Conservation (phyloP, 1,284 basidiomycete species). For the Moesziomyces sp. region DNA sequence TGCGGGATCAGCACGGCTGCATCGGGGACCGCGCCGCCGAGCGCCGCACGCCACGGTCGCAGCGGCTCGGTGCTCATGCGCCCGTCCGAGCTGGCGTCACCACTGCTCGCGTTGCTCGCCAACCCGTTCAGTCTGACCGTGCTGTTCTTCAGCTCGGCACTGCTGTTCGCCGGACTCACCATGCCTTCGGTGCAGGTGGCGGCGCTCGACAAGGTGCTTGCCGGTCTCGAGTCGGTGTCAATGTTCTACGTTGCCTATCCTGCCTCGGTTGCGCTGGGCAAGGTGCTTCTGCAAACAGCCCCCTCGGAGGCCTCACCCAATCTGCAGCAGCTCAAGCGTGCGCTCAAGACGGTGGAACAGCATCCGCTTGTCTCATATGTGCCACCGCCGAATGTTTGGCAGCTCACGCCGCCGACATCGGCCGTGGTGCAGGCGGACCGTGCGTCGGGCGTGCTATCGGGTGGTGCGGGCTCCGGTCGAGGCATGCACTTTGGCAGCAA, state of each 20-base stretch:
- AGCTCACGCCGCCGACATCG: constrained; percentile 62
- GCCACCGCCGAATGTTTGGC: constrained; percentile 59
- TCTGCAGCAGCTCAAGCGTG: constrained; percentile 47
- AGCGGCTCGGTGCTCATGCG: constrained; percentile 54
- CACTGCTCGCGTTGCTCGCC: constrained; percentile 52
- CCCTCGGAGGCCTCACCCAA: constrained; percentile 29
- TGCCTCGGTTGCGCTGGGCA: constrained; percentile 59
- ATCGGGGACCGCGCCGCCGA: constrained; percentile 25
- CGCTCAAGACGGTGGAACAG: constrained; percentile 56
- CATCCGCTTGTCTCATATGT: constrained; percentile 59
- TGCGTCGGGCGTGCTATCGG: constrained; percentile 38
- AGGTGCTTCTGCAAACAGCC: constrained; percentile 63
- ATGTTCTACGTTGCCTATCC: constrained; percentile 65
- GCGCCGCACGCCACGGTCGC: constrained; percentile 41
- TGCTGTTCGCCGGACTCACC: constrained; percentile 53
- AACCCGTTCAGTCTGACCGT: constrained; percentile 66
- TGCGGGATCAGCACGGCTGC: constrained; percentile 64
- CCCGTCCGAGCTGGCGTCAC: constrained; percentile 46
- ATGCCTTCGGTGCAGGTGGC: constrained; percentile 62
- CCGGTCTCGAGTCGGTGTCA: constrained; percentile 59
- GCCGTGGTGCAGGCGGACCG: constrained; percentile 37
- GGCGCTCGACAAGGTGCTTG: constrained; percentile 65
- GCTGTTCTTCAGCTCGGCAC: constrained; percentile 59
- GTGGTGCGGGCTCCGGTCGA: constrained; percentile 12
- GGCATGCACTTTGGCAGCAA: constrained; percentile 52